These are phyloP conservation scores for Dendrobium chrysotoxum DNA, from an alignment of 106 monocot species.

Conservation along the genomic window DNA sequence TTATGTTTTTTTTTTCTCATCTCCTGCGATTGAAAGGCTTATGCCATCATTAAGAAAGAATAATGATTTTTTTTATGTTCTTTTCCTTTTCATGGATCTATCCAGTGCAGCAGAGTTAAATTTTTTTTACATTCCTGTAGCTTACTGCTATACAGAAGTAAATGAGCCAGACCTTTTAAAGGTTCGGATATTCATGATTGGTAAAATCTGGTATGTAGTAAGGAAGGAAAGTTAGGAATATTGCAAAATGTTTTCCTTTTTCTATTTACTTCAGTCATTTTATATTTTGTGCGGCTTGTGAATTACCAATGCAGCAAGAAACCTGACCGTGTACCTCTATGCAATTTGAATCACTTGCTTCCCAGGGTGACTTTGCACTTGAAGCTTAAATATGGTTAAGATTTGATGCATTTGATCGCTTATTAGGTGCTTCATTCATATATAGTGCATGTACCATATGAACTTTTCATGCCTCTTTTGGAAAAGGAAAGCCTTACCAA, in stretches of 20 bases:
- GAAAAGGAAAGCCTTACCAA: not conserved
- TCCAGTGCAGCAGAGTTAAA: not conserved
- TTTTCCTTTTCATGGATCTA: not conserved
- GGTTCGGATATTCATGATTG: not conserved
- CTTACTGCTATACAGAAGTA: not conserved
- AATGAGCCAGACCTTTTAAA: not conserved
- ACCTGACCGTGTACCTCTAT: not conserved
- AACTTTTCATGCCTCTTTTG: not conserved
- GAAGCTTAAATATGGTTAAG: not conserved
- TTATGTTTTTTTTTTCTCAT: not conserved
- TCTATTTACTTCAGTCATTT: not conserved
- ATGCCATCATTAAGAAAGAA: not conserved
- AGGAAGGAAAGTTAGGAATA: not conserved
- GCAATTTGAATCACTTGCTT: not conserved
- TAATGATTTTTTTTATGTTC: not conserved
- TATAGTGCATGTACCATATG: not conserved
- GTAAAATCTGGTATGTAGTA: not conserved
- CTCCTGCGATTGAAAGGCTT: not conserved
- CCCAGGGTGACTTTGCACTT: not conserved
- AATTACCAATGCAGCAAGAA: not conserved
- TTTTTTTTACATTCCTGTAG: not conserved
- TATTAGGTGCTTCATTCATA: not conserved
- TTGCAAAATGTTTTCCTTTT: not conserved
- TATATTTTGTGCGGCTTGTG: not conserved
- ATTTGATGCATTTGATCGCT: not conserved